Evolutionary conservation across 768 basidiomycete species (phyloP), one percentile per base, ranked within the genome.

Genomic region (Sarcodon sp.): DNA sequence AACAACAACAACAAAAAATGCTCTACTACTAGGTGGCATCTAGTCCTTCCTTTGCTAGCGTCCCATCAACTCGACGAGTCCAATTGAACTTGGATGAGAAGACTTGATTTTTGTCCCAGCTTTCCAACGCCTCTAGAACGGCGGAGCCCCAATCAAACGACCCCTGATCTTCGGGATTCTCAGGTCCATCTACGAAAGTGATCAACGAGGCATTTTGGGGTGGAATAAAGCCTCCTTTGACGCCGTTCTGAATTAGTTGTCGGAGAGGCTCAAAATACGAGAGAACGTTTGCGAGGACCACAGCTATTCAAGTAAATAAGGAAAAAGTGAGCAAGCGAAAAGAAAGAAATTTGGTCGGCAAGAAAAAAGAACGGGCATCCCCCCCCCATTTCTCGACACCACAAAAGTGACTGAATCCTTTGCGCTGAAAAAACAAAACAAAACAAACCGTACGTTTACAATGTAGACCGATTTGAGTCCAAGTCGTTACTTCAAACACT

Each of bases 401-500:
- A 27, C 32, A 12, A 13, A 5, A 43, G 31, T 3, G 49, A 39
- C n/a, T 15, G 47, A 33, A 21, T n/a, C 21, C 4, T 27, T 27
- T 27, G 21, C 4, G 2, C 5, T 4, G 3, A 16, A 53, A 51
- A 43, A 50, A 27, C 13, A 8, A 54, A n/a, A n/a, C n/a, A n/a
- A n/a, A n/a, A n/a, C n/a, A n/a, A n/a, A n/a, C n/a, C 77, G 53
- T 59, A 87, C 87, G 87, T 67, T 90, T 90, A 47, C 76, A 71
- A 60, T 91, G 87, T 38, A 93, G 83, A 15, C 85, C 84, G 5
- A 96, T 62, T 58, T 97, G 94, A 15, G 87, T 87, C 94, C 94
- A 99, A 0, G 93, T 96, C 11, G 82, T 76, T 52, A 88, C 92
- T 64, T 98, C 94, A 31, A 96, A 63, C 32, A 83, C 87, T 75